Percentiles rank a stretch among this genome's conserved stretches.
Conservation (phyloP, 2,329 filamentous ascomycete species). For the Scedosporium minutisporum region DNA sequence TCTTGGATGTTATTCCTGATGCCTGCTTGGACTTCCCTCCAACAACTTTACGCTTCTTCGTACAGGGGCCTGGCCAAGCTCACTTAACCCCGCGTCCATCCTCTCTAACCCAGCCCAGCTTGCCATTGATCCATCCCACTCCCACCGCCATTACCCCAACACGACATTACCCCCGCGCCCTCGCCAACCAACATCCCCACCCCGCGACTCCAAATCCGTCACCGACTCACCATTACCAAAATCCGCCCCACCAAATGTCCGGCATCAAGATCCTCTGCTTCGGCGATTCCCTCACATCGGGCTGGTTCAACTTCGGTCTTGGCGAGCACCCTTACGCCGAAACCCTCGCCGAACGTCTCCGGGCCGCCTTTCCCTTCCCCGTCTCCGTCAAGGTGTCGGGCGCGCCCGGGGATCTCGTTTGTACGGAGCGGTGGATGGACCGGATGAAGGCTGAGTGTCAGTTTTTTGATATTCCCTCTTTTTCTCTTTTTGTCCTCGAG, state of each 20-base stretch:
- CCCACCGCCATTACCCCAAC: background rate
- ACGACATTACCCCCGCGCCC: background rate
- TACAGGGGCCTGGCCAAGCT: no score
- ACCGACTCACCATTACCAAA: background rate
- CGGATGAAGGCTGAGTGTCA: conserved; percentile 27
- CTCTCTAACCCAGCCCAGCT: no score
- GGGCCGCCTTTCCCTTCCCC: conserved; percentile 34
- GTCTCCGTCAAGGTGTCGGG: conserved; percentile 37
- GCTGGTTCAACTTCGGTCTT: conserved; percentile 34
- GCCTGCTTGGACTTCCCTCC: no score
- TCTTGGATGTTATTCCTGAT: no score
- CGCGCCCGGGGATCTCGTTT: conserved; percentile 40
- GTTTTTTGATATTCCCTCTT: conserved; percentile 9
- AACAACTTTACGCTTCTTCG: no score
- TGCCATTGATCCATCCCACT: no score
- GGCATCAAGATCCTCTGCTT: conserved; percentile 51
- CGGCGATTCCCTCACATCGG: conserved; percentile 54
- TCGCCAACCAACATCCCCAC: background rate
- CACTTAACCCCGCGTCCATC: no score
- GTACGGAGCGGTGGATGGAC: conserved; percentile 18
- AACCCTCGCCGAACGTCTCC: conserved; percentile 35
- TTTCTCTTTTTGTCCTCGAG: background rate
- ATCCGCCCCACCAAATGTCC: background rate
- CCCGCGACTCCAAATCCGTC: background rate
- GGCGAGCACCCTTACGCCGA: conserved; percentile 43